Evolutionary conservation across 2,329 filamentous ascomycete genomes (phyloP).

Genomic region (Trichoderma semiorbis): DNA sequence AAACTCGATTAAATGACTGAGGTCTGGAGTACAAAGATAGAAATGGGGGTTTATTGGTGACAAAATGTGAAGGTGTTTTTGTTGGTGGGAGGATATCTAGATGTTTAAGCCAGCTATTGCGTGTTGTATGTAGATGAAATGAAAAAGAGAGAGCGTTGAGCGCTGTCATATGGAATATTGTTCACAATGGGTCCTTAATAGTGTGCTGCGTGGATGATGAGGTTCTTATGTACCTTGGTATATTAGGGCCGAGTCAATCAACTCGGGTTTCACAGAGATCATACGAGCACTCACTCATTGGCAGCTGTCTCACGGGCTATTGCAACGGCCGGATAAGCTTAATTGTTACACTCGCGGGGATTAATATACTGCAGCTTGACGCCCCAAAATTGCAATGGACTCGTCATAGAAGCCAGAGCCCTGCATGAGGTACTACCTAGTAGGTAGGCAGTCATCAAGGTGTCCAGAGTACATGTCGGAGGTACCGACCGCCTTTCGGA

Average conservation of each 20-base stretch:
- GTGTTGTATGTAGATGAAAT: not conserved
- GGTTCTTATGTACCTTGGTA: not conserved
- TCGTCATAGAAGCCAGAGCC: not conserved
- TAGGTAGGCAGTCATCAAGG: not conserved
- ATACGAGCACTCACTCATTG: not conserved
- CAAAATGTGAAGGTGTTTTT: not conserved
- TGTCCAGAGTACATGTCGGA: not conserved
- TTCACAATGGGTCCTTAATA: not conserved
- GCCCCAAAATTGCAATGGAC: not conserved
- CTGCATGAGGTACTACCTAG: too few relatives aligned
- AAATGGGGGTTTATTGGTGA: not conserved
- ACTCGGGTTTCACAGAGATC: not conserved
- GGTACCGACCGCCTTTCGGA: not conserved
- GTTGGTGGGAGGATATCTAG: not conserved
- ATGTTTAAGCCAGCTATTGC: not conserved
- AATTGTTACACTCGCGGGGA: not conserved
- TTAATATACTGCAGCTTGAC: not conserved
- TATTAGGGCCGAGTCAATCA: not conserved
- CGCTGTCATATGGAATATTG: not conserved
- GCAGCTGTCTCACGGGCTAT: not conserved
- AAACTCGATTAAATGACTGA: constrained; percentile 25
- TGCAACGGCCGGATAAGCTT: constrained; percentile 5
- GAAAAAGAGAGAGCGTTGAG: constrained; percentile 4
- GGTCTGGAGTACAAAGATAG: not conserved
- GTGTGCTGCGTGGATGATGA: not conserved